phyloP scores from a whole-genome alignment of 2,329 filamentous ascomycete species.

The Penicillium aurantiogriseum region DNA sequence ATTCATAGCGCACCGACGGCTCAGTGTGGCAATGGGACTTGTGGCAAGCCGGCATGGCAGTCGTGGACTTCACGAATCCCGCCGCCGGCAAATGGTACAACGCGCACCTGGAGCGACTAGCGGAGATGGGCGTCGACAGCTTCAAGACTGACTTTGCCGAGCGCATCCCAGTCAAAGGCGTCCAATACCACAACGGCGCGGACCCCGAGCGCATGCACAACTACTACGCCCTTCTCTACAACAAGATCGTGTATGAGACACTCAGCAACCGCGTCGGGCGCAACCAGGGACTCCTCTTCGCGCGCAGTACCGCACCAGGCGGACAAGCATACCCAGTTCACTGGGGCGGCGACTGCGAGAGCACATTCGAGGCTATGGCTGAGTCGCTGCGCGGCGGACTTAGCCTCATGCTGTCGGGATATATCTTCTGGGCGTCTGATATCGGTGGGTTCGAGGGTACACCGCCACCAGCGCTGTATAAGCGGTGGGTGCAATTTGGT shows the following conservation, averaged over 20 bases:
- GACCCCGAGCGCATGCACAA: conserved; percentile 72
- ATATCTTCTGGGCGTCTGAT: conserved; percentile 68
- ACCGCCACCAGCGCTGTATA: conserved; percentile 68
- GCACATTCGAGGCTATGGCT: conserved; percentile 69
- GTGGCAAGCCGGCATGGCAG: conserved; percentile 74
- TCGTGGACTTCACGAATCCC: conserved; percentile 73
- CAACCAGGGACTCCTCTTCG: conserved; percentile 63
- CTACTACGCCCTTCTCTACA: conserved; percentile 72
- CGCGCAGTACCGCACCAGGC: conserved; percentile 65
- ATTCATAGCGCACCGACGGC: conserved; percentile 57
- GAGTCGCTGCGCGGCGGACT: conserved; percentile 67
- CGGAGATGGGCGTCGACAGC: conserved; percentile 67
- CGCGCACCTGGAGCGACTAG: conserved; percentile 60
- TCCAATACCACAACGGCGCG: conserved; percentile 62
- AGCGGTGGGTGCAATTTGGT: conserved; percentile 76
- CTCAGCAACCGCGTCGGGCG: conserved; percentile 55
- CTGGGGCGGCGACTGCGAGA: conserved; percentile 75
- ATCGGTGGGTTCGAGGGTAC: conserved; percentile 71
- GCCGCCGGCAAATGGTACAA: conserved; percentile 65
- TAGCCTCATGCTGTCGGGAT: conserved; percentile 62
- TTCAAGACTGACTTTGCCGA: conserved; percentile 78
- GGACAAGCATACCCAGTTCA: conserved; percentile 67
- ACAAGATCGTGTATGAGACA: conserved; percentile 66
- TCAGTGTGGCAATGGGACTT: conserved; percentile 74
- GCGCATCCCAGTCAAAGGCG: conserved; percentile 64